Percentiles rank a stretch among this genome's conserved stretches.
Conservation (phyloP, 2,329 filamentous ascomycete species). For the Alternaria metachromatica region DNA sequence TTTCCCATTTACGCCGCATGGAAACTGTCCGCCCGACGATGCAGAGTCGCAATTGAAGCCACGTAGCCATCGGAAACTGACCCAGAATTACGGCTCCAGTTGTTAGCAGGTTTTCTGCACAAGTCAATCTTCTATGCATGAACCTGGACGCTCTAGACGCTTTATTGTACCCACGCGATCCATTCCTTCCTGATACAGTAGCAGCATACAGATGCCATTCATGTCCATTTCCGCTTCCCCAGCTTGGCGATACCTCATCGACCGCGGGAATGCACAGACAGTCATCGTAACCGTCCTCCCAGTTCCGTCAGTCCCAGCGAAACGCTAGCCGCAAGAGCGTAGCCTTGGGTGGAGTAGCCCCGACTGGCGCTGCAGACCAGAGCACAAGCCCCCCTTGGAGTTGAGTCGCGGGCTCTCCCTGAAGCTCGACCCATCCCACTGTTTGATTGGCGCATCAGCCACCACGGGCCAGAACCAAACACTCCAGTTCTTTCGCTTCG, state of each 20-base stretch:
- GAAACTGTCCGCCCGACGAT: background rate
- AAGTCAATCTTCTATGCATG: conserved; percentile 13
- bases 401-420: conserved; percentile 3
- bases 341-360: conserved; percentile 1
- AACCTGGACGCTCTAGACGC: conserved; percentile 5
- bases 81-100: background rate
- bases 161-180: background rate
- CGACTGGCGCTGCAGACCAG: conserved; percentile 1
- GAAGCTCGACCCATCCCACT: background rate
- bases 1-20: background rate
- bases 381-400: background rate
- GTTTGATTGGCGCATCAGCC: background rate
- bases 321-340: conserved; percentile 9
- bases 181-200: conserved; percentile 10
- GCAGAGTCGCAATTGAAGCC: conserved; percentile 9
- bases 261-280: conserved; percentile 17
- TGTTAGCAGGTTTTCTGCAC: background rate
- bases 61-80: conserved; percentile 11
- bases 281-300: conserved; percentile 9
- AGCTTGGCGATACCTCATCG: conserved; percentile 22
- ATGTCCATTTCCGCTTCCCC: conserved; percentile 19
- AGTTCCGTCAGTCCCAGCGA: conserved; percentile 1
- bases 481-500: conserved; percentile 10
- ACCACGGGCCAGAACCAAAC: background rate
- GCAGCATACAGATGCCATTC: background rate